phyloP scores from a whole-genome alignment of 1,284 basidiomycete species.

The Cutaneotrichosporon daszewskae region DNA sequence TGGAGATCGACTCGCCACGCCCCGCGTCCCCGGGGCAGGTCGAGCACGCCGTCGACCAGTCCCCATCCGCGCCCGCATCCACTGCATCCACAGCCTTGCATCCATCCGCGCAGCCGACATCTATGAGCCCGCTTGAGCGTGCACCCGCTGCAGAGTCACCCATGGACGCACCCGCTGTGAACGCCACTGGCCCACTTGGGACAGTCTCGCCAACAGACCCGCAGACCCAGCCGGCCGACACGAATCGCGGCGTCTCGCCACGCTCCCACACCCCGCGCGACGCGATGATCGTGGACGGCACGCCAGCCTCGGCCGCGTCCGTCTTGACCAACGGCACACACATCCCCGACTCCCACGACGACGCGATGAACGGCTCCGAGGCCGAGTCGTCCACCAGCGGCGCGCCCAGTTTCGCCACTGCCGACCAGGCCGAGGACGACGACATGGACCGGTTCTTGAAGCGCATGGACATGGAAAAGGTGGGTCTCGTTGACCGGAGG shows the following conservation, averaged over 20 bases:
- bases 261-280: too few relatives aligned
- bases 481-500: slow-evolving; percentile 13
- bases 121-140: too few relatives aligned
- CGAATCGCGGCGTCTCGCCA: too few relatives aligned
- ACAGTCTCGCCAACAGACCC: too few relatives aligned
- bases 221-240: too few relatives aligned
- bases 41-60: too few relatives aligned
- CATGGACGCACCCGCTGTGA: too few relatives aligned
- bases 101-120: too few relatives aligned
- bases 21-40: slow-evolving; percentile 11
- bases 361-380: slow-evolving; percentile 1
- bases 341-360: background rate
- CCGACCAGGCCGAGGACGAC: slow-evolving; percentile 14
- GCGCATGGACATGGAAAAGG: slow-evolving; percentile 44
- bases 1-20: slow-evolving; percentile 16
- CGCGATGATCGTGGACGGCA: background rate
- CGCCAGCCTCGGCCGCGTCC: background rate
- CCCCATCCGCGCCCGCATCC: background rate
- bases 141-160: too few relatives aligned
- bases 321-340: background rate
- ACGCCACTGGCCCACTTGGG: too few relatives aligned
- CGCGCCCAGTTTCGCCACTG: slow-evolving; percentile 2
- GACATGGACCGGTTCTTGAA: slow-evolving; percentile 39
- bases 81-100: background rate
- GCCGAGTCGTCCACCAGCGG: slow-evolving; percentile 6